Evolutionary conservation across 2,329 filamentous ascomycete genomes (phyloP), one percentile per base, ranked within the genome.

Genomic region (Dichotomopilus funicola): DNA sequence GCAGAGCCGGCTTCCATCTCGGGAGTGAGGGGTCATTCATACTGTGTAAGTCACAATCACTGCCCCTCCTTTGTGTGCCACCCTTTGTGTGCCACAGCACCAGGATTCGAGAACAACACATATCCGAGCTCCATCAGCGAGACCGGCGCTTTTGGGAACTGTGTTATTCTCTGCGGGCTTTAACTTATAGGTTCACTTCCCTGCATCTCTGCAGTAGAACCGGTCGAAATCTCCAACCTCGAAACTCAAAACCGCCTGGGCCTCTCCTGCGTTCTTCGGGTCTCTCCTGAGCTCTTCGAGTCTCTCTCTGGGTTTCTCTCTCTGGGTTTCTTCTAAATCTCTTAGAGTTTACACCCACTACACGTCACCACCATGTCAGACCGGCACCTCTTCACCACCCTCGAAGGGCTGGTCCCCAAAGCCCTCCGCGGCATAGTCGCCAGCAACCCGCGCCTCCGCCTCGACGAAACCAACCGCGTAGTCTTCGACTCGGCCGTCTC

Each of bases 401-500:
- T 77, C 1, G 77, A 80, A 33, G 78, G 78, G 13, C 77, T 81
- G 45, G 78, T 81, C 58, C 72, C 73, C 66, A 80, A 79, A 65
- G 71, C 72, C 3, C 69, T 81, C 8, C 70, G 75, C 36, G 78
- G 78, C 8, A 68, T 81, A 55, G 73, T 80, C 54, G 66, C 77
- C n/a, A 79, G 78, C 67, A 80, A 80, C 66, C 75, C 78, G 3
- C 71, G 70, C 6, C 72, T 81, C 5, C 70, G 70, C 6, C 68
- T 81, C 1, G 78, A 81, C 59, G 73, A 75, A 60, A 64, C 72
- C 54, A 79, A 80, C 65, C 70, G 76, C 13, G 76, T 80, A 36
- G 75, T 81, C 42, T 79, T 73, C 55, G 73, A 81, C 64, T 74
- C 75, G 1, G 19, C 19, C 19, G 19, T 27, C 2, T 64, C 68